Conservation (phyloP, 306 rosid genomes). For the Medicago arabica region DNA sequence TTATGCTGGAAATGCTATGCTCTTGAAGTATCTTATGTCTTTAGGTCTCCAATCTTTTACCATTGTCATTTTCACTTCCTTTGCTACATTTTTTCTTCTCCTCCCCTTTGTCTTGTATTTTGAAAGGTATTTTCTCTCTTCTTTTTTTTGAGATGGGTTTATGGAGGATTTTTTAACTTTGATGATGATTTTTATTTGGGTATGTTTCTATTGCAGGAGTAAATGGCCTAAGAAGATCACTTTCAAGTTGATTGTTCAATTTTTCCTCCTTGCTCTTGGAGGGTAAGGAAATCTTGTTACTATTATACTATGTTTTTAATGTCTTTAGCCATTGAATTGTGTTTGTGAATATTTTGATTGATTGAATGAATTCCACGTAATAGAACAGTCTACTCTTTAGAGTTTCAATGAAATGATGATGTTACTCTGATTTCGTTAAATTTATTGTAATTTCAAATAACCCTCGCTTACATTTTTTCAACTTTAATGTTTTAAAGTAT, state of each 20-base stretch:
- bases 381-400: background rate
- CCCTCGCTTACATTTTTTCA: too few species aligned
- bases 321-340: background rate
- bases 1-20: constrained; percentile 71
- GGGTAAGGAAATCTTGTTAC: constrained; percentile 55
- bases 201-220: constrained; percentile 52
- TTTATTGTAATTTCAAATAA: too few species aligned
- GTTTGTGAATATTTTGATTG: background rate
- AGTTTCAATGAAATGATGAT: too few species aligned
- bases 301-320: background rate
- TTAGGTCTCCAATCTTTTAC: constrained; percentile 65
- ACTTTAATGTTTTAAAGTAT: background rate
- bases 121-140: constrained; percentile 63
- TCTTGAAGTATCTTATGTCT: constrained; percentile 73
- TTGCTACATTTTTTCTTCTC: constrained; percentile 66
- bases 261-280: constrained; percentile 66
- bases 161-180: background rate
- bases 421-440: background rate
- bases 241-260: constrained; percentile 57
- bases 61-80: constrained; percentile 62
- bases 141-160: background rate
- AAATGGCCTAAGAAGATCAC: constrained; percentile 68
- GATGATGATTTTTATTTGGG: constrained; percentile 22
- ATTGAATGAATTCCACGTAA: background rate
- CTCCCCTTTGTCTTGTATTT: constrained; percentile 65